Evolutionary conservation across 1,284 basidiomycete genomes (phyloP).

Genomic region (Coniferiporia sulphurascens): DNA sequence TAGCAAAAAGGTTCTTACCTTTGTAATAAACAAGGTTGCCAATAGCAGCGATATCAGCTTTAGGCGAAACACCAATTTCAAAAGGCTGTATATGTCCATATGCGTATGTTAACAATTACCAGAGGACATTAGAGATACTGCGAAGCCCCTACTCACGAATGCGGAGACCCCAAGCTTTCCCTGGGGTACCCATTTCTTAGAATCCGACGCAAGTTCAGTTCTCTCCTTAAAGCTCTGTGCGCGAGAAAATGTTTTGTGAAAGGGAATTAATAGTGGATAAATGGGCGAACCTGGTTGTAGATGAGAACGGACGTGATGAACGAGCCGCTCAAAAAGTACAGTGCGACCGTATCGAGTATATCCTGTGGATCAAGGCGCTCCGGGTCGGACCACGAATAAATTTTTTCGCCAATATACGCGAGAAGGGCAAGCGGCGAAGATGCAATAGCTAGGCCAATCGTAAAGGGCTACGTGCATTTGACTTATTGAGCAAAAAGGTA

Average conservation of each 20-base stretch:
- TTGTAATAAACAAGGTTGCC: conserved; percentile 22
- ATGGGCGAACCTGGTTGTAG: conserved; percentile 20
- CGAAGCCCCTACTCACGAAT: conserved; percentile 18
- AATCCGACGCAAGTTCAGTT: background rate
- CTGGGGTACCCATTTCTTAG: background rate
- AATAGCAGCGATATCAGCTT: conserved; percentile 9
- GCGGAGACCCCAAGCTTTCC: conserved; percentile 20
- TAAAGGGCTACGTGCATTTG: conserved; percentile 21
- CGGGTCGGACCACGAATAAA: conserved; percentile 24
- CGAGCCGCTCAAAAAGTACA: conserved; percentile 22
- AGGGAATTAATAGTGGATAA: background rate
- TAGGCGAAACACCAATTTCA: conserved; percentile 19
- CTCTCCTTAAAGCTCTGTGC: conserved; percentile 10
- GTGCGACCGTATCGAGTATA: conserved; percentile 22
- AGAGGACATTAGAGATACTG: background rate
- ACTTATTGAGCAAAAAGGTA: background rate
- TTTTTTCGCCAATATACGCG: conserved; percentile 24
- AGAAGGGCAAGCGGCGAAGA: conserved; percentile 21
- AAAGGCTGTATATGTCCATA: conserved; percentile 18
- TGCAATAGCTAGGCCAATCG: conserved; percentile 23
- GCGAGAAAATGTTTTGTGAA: background rate
- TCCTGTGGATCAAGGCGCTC: conserved; percentile 16
- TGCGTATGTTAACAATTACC: background rate
- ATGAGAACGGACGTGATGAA: conserved; percentile 24
- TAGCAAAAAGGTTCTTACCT: background rate